Evolutionary conservation across 106 monocot species (phyloP).

Genomic region (Cymbidium sinense): DNA sequence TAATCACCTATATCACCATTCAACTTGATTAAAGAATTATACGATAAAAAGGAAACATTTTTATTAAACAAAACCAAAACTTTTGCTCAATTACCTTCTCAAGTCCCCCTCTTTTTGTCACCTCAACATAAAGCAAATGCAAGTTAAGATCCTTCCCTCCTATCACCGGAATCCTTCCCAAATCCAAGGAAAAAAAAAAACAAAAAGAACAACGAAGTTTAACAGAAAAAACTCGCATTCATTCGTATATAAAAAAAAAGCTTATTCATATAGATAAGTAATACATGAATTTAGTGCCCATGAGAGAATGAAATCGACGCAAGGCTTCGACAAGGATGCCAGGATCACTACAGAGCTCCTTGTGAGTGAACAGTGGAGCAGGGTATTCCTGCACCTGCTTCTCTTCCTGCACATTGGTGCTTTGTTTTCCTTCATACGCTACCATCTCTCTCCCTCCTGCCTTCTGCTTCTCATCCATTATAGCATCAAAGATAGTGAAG

Average conservation of each 20-base stretch:
- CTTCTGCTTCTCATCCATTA: too few species aligned
- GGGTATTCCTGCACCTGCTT: constrained; percentile 42
- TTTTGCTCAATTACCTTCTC: constrained; percentile 41
- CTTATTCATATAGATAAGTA: not conserved
- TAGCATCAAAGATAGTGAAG: too few species aligned
- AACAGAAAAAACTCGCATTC: too few species aligned
- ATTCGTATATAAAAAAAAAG: too few species aligned
- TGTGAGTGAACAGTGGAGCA: constrained; percentile 42
- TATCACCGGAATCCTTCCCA: constrained; percentile 68
- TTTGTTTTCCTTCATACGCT: too few species aligned
- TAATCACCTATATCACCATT: constrained; percentile 37
- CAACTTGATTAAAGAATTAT: too few species aligned
- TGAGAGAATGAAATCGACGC: constrained; percentile 47
- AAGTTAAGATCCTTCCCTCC: constrained; percentile 81
- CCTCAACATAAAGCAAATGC: constrained; percentile 66
- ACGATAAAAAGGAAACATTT: too few species aligned
- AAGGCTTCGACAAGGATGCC: constrained; percentile 49
- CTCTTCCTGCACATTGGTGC: not conserved
- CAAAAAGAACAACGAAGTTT: not conserved
- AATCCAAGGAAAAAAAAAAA: too few species aligned
- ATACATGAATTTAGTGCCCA: constrained; percentile 77
- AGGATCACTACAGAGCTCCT: constrained; percentile 30
- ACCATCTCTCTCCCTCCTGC: too few species aligned
- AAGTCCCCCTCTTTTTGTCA: constrained; percentile 68
- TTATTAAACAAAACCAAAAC: too few species aligned